A percentile compares a stretch with the other conserved stretches of the same genome.
Conservation (phyloP, 805 yeast species). For the Metschnikowia noctiluminum region DNA sequence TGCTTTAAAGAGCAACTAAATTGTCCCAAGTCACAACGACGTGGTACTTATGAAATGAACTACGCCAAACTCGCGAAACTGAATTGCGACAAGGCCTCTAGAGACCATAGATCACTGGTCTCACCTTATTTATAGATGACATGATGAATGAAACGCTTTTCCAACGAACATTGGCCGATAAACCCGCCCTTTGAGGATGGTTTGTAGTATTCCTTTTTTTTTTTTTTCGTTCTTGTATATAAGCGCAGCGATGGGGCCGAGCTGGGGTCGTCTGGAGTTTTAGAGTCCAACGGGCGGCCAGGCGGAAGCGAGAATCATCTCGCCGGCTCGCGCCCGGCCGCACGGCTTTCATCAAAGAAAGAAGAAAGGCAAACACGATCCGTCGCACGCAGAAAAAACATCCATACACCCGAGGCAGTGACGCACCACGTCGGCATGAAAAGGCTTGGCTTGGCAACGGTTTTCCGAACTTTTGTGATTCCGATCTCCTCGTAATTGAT, state of each 20-base stretch:
- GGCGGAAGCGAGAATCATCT: background rate
- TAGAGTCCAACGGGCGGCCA: background rate
- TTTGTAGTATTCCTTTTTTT: background rate
- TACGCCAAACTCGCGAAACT: no score
- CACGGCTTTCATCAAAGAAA: no score
- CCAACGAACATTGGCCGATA: background rate
- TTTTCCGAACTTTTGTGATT: no score
- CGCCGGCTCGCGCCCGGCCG: no score
- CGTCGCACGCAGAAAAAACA: no score
- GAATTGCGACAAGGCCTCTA: no score
- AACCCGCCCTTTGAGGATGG: background rate
- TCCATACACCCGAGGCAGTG: no score
- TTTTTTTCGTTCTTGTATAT: background rate
- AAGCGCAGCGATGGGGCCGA: background rate
- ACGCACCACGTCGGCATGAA: no score
- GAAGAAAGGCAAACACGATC: no score
- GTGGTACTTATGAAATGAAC: background rate
- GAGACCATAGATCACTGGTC: no score
- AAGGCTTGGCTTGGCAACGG: no score
- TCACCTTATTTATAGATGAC: conserved; percentile 4
- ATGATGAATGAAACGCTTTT: conserved; percentile 6
- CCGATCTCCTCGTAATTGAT: no score
- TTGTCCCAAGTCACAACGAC: background rate
- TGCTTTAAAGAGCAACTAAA: conserved; percentile 14
- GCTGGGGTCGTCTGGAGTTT: background rate